Evolutionary conservation across 2,329 filamentous ascomycete species (phyloP).

Genomic region (Alternaria alternata): DNA sequence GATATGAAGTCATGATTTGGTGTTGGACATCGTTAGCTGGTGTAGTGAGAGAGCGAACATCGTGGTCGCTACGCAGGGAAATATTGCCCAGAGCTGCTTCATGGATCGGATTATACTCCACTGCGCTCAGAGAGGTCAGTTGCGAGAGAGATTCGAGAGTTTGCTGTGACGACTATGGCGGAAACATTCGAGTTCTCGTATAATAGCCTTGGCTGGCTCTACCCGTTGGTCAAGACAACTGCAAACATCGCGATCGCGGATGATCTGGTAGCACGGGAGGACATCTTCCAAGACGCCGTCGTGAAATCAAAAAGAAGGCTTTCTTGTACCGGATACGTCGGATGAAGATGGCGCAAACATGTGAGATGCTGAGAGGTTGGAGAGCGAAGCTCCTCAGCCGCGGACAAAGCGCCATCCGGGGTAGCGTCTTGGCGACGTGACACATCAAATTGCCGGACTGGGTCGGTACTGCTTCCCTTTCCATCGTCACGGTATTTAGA

Average conservation of each 20-base stretch:
- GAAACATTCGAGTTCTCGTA: background rate
- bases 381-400: background rate
- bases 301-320: background rate
- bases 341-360: background rate
- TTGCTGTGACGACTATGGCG: background rate
- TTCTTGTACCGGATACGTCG: background rate
- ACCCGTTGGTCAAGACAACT: background rate
- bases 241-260: background rate
- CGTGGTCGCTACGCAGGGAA: background rate
- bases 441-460: constrained; percentile 4
- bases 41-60: background rate
- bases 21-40: background rate
- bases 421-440: constrained; percentile 6
- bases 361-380: constrained; percentile 3
- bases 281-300: background rate
- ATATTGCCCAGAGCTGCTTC: constrained; percentile 3
- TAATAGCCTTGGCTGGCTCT: background rate
- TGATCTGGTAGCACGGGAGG: background rate
- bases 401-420: background rate
- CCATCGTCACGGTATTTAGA: background rate
- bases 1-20: constrained; percentile 1
- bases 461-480: constrained; percentile 5
- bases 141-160: background rate
- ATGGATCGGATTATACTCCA: background rate
- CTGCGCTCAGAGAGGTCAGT: background rate